Conservation (phyloP, 2,329 filamentous ascomycete species). For the Paradendryphiella salina region DNA sequence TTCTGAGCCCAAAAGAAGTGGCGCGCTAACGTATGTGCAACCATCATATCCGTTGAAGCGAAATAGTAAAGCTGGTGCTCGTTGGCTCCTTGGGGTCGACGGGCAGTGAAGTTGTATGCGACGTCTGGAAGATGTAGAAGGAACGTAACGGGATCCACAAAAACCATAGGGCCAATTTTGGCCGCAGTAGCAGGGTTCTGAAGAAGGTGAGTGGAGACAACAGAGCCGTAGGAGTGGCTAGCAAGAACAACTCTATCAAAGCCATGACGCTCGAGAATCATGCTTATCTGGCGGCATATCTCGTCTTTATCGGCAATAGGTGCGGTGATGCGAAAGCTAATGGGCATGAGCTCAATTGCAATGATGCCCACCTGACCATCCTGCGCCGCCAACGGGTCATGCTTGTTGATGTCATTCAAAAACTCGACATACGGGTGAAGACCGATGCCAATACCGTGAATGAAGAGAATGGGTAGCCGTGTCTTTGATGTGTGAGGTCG, state of each 20-base stretch:
- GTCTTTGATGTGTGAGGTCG: conserved; percentile 64
- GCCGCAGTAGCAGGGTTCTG: conserved; percentile 51
- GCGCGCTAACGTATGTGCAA: conserved; percentile 65
- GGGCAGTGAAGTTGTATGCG: conserved; percentile 66
- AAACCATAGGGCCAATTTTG: conserved; percentile 55
- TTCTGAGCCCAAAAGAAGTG: conserved; percentile 75
- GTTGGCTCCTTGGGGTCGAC: conserved; percentile 55
- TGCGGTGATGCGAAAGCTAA: conserved; percentile 65
- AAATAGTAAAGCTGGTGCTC: conserved; percentile 74
- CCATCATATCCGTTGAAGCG: conserved; percentile 67
- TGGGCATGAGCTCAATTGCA: conserved; percentile 66
- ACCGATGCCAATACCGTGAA: conserved; percentile 72
- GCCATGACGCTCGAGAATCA: conserved; percentile 61
- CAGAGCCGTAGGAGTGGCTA: conserved; percentile 66
- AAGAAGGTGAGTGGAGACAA: conserved; percentile 65
- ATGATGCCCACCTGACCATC: conserved; percentile 63
- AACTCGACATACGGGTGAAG: conserved; percentile 65
- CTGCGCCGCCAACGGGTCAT: conserved; percentile 25
- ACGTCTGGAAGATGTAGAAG: conserved; percentile 70
- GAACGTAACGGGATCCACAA: conserved; percentile 67
- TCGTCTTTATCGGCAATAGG: conserved; percentile 57
- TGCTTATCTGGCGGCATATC: conserved; percentile 60
- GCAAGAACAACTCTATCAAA: conserved; percentile 63
- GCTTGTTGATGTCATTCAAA: conserved; percentile 56
- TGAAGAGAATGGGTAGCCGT: conserved; percentile 64